These are phyloP conservation scores for Astrocystis sublimbata DNA, from an alignment of 495 filamentous ascomycete species.

Conservation along the genomic window DNA sequence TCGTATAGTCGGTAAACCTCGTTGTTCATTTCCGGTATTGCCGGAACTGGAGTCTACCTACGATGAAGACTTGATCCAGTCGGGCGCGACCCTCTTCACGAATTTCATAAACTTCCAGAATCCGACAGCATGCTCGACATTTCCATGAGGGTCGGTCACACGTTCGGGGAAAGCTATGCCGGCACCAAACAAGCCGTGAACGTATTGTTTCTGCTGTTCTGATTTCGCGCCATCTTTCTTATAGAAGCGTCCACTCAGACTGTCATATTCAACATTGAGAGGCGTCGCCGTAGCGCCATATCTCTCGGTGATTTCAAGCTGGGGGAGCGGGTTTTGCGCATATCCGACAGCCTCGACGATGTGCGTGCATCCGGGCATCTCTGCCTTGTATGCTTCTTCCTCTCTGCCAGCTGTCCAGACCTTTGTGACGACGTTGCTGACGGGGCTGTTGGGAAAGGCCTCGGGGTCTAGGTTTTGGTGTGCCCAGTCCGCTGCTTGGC, in stretches of 20 bases:
- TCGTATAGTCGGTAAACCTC: background rate
- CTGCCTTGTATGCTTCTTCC: constrained; percentile 40
- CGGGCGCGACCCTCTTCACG: constrained; percentile 52
- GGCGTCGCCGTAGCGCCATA: constrained; percentile 18
- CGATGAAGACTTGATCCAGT: constrained; percentile 37
- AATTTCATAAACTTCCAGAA: constrained; percentile 67
- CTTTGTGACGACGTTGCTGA: constrained; percentile 52
- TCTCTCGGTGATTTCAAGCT: constrained; percentile 32
- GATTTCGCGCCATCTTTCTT: constrained; percentile 24
- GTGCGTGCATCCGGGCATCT: constrained; percentile 51
- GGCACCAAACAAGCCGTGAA: constrained; percentile 58
- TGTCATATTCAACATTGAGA: constrained; percentile 50
- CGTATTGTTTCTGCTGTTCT: constrained; percentile 25
- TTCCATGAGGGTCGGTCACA: constrained; percentile 60
- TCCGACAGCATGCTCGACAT: constrained; percentile 62
- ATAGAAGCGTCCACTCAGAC: constrained; percentile 50
- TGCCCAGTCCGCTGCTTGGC: constrained; percentile 60
- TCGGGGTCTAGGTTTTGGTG: constrained; percentile 56
- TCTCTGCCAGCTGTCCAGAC: constrained; percentile 52
- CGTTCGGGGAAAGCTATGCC: constrained; percentile 63
- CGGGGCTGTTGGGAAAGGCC: constrained; percentile 46
- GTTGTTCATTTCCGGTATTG: background rate
- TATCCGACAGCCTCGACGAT: constrained; percentile 60
- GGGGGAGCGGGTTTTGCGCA: constrained; percentile 49
- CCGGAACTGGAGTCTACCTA: background rate